Evolutionary conservation across 805 yeast genomes (phyloP).

Genomic region (Hanseniaspora taiwanica): DNA sequence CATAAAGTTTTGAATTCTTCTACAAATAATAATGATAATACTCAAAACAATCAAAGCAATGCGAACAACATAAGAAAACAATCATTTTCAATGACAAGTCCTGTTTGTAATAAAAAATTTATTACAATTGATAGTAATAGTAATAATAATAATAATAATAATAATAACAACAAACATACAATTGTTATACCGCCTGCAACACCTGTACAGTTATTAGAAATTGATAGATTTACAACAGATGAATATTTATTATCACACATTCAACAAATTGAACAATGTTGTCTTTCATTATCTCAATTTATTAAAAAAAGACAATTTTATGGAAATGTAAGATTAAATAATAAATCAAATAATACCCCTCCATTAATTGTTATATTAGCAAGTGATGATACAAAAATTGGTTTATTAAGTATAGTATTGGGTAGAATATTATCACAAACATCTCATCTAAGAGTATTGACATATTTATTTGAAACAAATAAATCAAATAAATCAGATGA

Average conservation of each 20-base stretch:
- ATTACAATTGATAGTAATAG: neutral
- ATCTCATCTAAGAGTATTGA: conserved; percentile 57
- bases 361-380: conserved; percentile 61
- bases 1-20: conserved; percentile 3
- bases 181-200: conserved; percentile 45
- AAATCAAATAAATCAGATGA: neutral
- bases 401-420: conserved; percentile 61
- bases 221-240: conserved; percentile 47
- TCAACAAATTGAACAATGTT: conserved; percentile 50
- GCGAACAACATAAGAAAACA: conserved; percentile 12
- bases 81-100: neutral
- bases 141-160: neutral
- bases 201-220: conserved; percentile 66
- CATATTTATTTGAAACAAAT: conserved; percentile 15
- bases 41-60: neutral
- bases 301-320: conserved; percentile 47
- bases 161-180: neutral
- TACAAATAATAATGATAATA: too few species aligned
- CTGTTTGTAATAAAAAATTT: neutral
- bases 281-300: conserved; percentile 48
- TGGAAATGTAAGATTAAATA: conserved; percentile 51
- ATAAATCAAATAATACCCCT: conserved; percentile 61
- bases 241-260: conserved; percentile 36
- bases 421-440: conserved; percentile 55
- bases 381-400: conserved; percentile 59